A percentile compares a stretch with the other conserved stretches of the same genome.
phyloP scores from a whole-genome alignment of 2,329 filamentous ascomycete species.

The Aspergillus glaucus region DNA sequence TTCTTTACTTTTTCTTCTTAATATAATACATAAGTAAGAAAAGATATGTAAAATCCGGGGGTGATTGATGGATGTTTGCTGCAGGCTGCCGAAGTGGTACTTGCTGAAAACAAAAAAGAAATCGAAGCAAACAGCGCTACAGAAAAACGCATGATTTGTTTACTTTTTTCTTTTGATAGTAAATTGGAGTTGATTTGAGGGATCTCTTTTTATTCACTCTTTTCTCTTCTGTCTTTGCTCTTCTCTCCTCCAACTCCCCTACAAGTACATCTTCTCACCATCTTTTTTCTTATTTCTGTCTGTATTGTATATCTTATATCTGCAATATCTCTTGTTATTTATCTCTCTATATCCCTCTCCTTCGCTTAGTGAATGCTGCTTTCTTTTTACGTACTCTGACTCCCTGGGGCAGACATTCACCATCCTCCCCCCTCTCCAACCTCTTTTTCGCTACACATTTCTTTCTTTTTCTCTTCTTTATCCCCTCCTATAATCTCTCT shows the following conservation, averaged over 20 bases:
- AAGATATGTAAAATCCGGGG: too few species aligned
- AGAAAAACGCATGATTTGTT: background rate
- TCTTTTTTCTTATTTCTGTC: background rate
- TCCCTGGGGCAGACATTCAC: background rate
- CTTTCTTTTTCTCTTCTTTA: slow-evolving; percentile 6
- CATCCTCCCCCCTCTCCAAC: slow-evolving; percentile 5
- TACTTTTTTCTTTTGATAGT: background rate
- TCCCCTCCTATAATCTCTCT: background rate
- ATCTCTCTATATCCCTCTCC: background rate
- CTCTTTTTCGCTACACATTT: slow-evolving; percentile 4
- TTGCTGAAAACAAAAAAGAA: background rate
- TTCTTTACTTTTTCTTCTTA: too few species aligned
- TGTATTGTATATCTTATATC: background rate
- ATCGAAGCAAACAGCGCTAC: background rate
- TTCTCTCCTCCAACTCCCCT: too few species aligned
- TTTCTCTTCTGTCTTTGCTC: background rate
- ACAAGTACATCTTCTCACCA: too few species aligned
- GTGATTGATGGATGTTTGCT: slow-evolving; percentile 5
- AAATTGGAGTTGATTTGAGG: background rate
- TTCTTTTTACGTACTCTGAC: background rate
- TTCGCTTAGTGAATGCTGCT: background rate
- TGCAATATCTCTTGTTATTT: background rate
- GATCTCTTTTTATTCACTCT: slow-evolving; percentile 1
- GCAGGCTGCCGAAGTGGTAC: slow-evolving; percentile 16
- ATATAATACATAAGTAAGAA: too few species aligned